A percentile compares a stretch with the other conserved stretches of the same genome.
phyloP scores from a whole-genome alignment of 441 rosid species.

The Jatropha podagrica region DNA sequence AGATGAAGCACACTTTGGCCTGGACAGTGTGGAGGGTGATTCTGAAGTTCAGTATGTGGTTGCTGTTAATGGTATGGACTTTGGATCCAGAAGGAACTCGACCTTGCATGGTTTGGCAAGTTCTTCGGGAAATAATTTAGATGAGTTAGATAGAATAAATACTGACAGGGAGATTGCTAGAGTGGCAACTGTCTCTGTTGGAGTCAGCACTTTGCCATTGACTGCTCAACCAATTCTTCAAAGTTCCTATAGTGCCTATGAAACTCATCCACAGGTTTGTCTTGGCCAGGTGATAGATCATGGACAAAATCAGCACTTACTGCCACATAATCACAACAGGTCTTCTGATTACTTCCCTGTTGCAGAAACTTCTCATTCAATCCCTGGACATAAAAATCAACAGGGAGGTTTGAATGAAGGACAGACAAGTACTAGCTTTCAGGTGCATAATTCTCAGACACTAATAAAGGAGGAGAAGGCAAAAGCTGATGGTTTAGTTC shows the following conservation, averaged over 20 bases:
- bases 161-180: slow-evolving; percentile 41
- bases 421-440: slow-evolving; percentile 37
- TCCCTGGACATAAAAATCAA: slow-evolving; percentile 42
- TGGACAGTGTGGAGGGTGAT: slow-evolving; percentile 57
- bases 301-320: slow-evolving; percentile 40
- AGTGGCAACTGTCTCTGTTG: slow-evolving; percentile 40
- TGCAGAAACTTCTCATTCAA: slow-evolving; percentile 39
- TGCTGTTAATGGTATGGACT: slow-evolving; percentile 84
- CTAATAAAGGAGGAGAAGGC: slow-evolving; percentile 40
- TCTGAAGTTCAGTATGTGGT: slow-evolving; percentile 80
- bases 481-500: slow-evolving; percentile 38
- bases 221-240: slow-evolving; percentile 46
- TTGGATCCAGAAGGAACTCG: slow-evolving; percentile 49
- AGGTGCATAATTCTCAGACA: slow-evolving; percentile 42
- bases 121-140: slow-evolving; percentile 55
- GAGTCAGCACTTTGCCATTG: slow-evolving; percentile 41
- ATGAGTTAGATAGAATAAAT: slow-evolving; percentile 47
- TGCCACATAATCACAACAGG: slow-evolving; percentile 32
- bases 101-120: slow-evolving; percentile 41
- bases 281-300: slow-evolving; percentile 49
- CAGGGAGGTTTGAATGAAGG: slow-evolving; percentile 47
- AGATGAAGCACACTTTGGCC: slow-evolving; percentile 62
- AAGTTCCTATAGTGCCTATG: slow-evolving; percentile 41
- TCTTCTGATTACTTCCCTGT: slow-evolving; percentile 38
- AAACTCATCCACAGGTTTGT: slow-evolving; percentile 46